These are phyloP conservation scores for Allomyces javanicus DNA, from an alignment of 192 early-diverging fungal species.

Conservation along the genomic window DNA sequence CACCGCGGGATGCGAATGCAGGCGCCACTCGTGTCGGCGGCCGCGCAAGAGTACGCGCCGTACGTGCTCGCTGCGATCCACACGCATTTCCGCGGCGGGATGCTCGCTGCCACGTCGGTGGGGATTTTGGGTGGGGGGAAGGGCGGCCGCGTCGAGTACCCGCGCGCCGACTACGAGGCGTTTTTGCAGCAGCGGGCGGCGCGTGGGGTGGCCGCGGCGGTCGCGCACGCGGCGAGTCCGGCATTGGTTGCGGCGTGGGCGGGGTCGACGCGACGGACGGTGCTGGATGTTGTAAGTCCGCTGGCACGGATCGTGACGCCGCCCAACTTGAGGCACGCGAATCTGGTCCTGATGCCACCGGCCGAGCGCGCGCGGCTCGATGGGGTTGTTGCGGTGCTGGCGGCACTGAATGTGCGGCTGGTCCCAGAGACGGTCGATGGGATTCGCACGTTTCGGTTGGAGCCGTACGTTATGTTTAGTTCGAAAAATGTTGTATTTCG, in stretches of 20 bases:
- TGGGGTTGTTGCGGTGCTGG: background rate
- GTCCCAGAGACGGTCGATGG: conserved; percentile 9
- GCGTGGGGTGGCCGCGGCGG: background rate
- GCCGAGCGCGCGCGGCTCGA: background rate
- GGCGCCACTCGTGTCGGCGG: background rate
- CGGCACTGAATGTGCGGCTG: conserved; percentile 18
- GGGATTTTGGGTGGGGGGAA: background rate
- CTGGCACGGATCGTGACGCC: background rate
- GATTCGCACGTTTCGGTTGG: background rate
- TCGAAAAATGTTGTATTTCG: background rate
- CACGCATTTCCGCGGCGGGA: background rate
- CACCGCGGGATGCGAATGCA: background rate
- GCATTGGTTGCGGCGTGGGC: background rate
- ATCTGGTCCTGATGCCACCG: background rate
- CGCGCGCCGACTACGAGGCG: background rate
- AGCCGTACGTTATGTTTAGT: background rate
- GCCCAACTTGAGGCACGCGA: background rate
- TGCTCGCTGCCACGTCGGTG: background rate
- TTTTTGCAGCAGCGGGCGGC: background rate
- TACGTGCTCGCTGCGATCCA: background rate
- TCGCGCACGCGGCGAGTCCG: background rate
- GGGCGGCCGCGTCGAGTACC: background rate
- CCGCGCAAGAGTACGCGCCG: background rate
- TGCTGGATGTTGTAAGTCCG: background rate
- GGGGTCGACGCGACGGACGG: background rate